Evolutionary conservation across 352 stramenopile genomes (phyloP).

Genomic region (Phytophthora fragariaefolia): DNA sequence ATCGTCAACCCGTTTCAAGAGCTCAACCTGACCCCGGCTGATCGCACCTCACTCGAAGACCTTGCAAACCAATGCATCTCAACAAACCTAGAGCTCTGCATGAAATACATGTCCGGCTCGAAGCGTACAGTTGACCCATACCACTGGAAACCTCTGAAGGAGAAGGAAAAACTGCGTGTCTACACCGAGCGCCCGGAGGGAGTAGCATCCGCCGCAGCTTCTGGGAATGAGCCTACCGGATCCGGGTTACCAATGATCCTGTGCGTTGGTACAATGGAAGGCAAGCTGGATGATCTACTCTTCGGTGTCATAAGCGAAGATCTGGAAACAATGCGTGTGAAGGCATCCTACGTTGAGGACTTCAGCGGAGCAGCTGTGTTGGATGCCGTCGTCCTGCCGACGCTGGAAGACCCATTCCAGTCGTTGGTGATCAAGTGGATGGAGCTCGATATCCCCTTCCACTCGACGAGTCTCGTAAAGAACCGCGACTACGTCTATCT

Average conservation of each 20-base stretch:
- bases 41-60: conserved; percentile 18
- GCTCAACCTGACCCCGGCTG: conserved; percentile 16
- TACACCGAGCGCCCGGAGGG: conserved; percentile 19
- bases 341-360: conserved; percentile 37
- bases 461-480: conserved; percentile 33
- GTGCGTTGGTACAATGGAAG: conserved; percentile 27
- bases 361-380: conserved; percentile 42
- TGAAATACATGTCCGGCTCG: conserved; percentile 25
- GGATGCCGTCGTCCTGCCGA: conserved; percentile 36
- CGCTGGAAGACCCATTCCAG: conserved; percentile 31
- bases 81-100: conserved; percentile 19
- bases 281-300: conserved; percentile 37
- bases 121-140: conserved; percentile 27
- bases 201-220: conserved; percentile 1
- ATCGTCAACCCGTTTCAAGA: conserved; percentile 33
- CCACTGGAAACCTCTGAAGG: conserved; percentile 31
- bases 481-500: conserved; percentile 56
- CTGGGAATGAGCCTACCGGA: background rate
- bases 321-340: conserved; percentile 35
- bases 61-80: conserved; percentile 25
- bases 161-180: conserved; percentile 22
- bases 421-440: conserved; percentile 48
- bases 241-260: conserved; percentile 25
- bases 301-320: conserved; percentile 34
- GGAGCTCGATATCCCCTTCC: conserved; percentile 36